Percentiles rank a stretch among this genome's conserved stretches.
Evolutionary conservation across 2,329 filamentous ascomycete species (phyloP).

Genomic region (Fusarium continuum): DNA sequence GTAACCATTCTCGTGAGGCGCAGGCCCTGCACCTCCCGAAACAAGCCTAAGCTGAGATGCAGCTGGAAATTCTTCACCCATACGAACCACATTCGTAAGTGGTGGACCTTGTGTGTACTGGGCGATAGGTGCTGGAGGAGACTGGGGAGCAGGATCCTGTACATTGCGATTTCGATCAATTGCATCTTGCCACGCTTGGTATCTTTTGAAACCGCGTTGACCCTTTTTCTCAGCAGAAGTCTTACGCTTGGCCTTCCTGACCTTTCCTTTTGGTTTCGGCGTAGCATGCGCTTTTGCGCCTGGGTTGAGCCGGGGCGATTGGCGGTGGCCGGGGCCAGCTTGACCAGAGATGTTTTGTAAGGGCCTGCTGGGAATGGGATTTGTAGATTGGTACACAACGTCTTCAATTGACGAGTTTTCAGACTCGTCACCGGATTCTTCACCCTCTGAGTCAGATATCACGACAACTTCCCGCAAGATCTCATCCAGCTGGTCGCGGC

Average conservation of each 20-base stretch:
- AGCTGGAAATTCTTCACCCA: conserved; percentile 27
- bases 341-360: conserved; percentile 21
- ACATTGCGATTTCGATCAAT: conserved; percentile 43
- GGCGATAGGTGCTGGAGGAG: conserved; percentile 17
- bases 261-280: conserved; percentile 36
- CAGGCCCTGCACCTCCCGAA: conserved; percentile 30
- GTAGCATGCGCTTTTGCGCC: conserved; percentile 23
- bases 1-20: conserved; percentile 44
- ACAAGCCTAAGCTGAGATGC: conserved; percentile 33
- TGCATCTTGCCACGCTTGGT: conserved; percentile 56
- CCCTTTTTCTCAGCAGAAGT: conserved; percentile 46
- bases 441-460: conserved; percentile 68
- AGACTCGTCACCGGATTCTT: conserved; percentile 52
- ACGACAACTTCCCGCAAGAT: conserved; percentile 73
- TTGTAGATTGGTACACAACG: conserved; percentile 20
- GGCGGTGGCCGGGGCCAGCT: conserved; percentile 24
- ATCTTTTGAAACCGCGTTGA: conserved; percentile 58
- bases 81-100: conserved; percentile 8
- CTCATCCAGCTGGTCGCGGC: conserved; percentile 72
- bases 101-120: conserved; percentile 22
- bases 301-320: conserved; percentile 29
- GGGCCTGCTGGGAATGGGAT: conserved; percentile 10
- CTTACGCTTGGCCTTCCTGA: conserved; percentile 44
- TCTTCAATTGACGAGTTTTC: conserved; percentile 48
- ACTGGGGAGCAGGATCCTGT: conserved; percentile 10